Evolutionary conservation across 176 grass and related monocot species (phyloP).

Genomic region (Triticum urartu): DNA sequence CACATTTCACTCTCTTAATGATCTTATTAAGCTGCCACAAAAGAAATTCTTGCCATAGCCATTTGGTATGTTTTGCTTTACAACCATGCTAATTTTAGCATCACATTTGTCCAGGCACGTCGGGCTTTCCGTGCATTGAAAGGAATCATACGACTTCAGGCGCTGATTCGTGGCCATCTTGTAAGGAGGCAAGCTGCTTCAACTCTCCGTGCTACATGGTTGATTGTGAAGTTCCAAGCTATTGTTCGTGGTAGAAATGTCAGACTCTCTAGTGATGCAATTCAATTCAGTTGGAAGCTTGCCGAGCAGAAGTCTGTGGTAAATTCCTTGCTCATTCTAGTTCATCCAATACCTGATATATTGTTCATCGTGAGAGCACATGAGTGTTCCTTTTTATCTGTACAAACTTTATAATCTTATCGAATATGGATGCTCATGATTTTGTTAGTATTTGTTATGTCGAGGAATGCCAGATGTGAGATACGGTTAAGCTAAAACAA

Average conservation of each 20-base stretch:
- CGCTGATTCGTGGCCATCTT: slow-evolving; percentile 76
- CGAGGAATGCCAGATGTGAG: neutral
- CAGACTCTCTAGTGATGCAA: slow-evolving; percentile 39
- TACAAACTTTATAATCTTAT: slow-evolving; percentile 12
- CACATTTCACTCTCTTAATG: neutral
- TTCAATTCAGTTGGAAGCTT: slow-evolving; percentile 34
- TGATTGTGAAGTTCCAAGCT: slow-evolving; percentile 83
- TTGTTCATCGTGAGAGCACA: neutral
- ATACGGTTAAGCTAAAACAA: neutral
- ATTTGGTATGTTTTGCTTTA: neutral
- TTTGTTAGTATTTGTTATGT: neutral
- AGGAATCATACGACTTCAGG: slow-evolving; percentile 83
- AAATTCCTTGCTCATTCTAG: slow-evolving; percentile 5
- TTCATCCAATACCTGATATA: neutral
- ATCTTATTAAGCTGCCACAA: neutral
- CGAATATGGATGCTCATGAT: neutral
- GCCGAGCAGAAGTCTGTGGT: slow-evolving; percentile 34
- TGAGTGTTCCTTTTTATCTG: neutral
- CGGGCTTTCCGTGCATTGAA: slow-evolving; percentile 74
- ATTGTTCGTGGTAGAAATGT: slow-evolving; percentile 58
- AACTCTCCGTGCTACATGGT: slow-evolving; percentile 64
- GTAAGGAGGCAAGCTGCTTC: slow-evolving; percentile 91
- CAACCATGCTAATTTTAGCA: neutral
- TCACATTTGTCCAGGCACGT: slow-evolving; percentile 55
- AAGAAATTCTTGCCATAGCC: neutral